Base-by-base conservation (phyloP, 2,329 filamentous ascomycete species). In the Aspergillus fumigatus region DNA sequence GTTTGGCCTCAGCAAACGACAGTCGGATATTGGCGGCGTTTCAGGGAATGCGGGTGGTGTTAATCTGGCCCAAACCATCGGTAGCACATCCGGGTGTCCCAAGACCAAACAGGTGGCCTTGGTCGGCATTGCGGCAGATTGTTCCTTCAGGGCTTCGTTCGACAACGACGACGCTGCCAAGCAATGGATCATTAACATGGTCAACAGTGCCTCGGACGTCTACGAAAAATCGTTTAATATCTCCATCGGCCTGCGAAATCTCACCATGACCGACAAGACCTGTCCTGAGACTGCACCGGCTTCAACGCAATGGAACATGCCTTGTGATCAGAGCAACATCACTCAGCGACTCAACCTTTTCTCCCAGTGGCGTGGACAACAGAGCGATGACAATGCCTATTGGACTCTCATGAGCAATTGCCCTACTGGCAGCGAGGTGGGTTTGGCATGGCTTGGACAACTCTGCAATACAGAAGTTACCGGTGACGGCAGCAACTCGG, bases 141-240 rank as follows among this genome's bases (percentile, higher is more conserved):
- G 94, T 78, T 89, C 85, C 8, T 97, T 97, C 70, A 91, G 87
- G 41, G 79, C 78, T 1, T 80, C 81, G 3, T 95, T 97, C 71
- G 83, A 86, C 59, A 82, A 81, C 23, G 82, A 82, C 47, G 79
- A 84, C 51, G 78, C 84, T n/a, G 83, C 88, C 25, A 82, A 87
- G 55, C 73, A 82, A 59, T 94, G 94, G 70, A 83, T 99, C 60
- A 92, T 99, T 65, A 81, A 79, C 52, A 82, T 90, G 70, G 88
- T 99, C 71, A 97, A 96, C 75, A 81, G 86, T 48, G 94, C 94
- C 0, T 97, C 93, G 1, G 84, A 86, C 59, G 77, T 97, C 9
- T 99, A 94, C 69, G 94, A 99, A 73, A 85, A 82, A 65, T 89
- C 89, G 7, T 97, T 99, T 78, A 97, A 97, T 74, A 93, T 99